Conservation (phyloP, 176 grass and related monocot species). For the Saccharum officinarum region DNA sequence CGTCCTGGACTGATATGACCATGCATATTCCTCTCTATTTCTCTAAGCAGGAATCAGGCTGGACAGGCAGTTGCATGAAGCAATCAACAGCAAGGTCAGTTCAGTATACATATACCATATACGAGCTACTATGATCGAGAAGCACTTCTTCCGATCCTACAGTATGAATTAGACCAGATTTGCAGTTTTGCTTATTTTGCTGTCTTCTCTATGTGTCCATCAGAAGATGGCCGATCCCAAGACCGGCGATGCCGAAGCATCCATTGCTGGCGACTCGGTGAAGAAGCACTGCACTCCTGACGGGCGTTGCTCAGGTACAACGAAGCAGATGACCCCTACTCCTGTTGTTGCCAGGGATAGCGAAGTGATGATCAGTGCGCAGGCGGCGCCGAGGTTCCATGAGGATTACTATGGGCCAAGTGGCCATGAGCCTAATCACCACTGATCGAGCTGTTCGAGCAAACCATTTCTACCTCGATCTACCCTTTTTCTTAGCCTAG, state of each 20-base stretch:
- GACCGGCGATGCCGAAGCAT: background rate
- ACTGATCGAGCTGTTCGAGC: slow-evolving; percentile 26
- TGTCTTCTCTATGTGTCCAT: background rate
- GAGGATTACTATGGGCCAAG: slow-evolving; percentile 64
- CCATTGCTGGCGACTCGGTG: background rate
- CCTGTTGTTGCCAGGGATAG: slow-evolving; percentile 40
- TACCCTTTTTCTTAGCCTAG: background rate
- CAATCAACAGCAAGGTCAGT: slow-evolving; percentile 42
- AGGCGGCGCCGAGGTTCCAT: slow-evolving; percentile 51
- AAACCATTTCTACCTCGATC: background rate
- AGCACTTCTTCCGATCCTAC: background rate
- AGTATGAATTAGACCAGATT: background rate
- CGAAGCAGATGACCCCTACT: slow-evolving; percentile 30
- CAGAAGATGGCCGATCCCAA: slow-evolving; percentile 12
- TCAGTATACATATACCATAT: background rate
- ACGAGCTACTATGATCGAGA: background rate
- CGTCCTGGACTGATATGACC: background rate
- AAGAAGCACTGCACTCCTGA: slow-evolving; percentile 27
- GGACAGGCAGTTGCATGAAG: slow-evolving; percentile 38
- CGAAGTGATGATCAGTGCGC: slow-evolving; percentile 33
- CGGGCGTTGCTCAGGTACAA: slow-evolving; percentile 60
- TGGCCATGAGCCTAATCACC: slow-evolving; percentile 58
- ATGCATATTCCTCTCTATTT: background rate
- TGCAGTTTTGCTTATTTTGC: slow-evolving; percentile 13
- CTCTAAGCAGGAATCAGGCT: slow-evolving; percentile 60